phyloP scores from a whole-genome alignment of 129 eudicot species.

The Apium graveolens region DNA sequence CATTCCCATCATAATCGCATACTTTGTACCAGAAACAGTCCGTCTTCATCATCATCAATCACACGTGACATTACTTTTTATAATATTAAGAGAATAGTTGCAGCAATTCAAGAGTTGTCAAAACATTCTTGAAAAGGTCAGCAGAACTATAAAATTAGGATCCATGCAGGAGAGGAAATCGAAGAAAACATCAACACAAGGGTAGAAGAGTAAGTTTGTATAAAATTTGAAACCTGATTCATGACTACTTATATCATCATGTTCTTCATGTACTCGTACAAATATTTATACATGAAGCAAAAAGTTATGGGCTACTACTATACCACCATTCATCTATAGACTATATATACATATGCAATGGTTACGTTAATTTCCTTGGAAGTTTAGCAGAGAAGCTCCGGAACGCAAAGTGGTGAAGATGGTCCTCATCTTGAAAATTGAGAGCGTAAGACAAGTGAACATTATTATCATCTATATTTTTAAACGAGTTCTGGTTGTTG shows the following conservation, averaged over 20 bases:
- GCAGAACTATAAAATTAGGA: too few relatives aligned
- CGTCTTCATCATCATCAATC: too few relatives aligned
- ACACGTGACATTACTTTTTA: neutral
- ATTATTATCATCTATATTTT: neutral
- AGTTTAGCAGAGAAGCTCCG: neutral
- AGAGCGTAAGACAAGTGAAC: neutral
- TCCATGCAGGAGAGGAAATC: neutral
- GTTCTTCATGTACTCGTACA: too few relatives aligned
- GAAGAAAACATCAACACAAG: too few relatives aligned
- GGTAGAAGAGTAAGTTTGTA: neutral
- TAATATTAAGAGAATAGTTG: neutral
- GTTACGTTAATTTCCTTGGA: neutral
- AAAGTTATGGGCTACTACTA: neutral
- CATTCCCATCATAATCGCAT: too few relatives aligned
- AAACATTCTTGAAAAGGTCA: too few relatives aligned
- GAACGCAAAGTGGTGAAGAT: neutral
- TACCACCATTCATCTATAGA: neutral
- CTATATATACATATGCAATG: neutral
- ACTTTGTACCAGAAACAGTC: too few relatives aligned
- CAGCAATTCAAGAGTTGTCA: neutral
- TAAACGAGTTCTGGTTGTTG: neutral
- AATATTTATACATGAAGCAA: neutral
- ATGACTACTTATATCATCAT: neutral
- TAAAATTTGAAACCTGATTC: neutral
- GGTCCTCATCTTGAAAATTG: neutral